phyloP scores from a whole-genome alignment of 2,329 filamentous ascomycete species.

The Epichloe uncinata region DNA sequence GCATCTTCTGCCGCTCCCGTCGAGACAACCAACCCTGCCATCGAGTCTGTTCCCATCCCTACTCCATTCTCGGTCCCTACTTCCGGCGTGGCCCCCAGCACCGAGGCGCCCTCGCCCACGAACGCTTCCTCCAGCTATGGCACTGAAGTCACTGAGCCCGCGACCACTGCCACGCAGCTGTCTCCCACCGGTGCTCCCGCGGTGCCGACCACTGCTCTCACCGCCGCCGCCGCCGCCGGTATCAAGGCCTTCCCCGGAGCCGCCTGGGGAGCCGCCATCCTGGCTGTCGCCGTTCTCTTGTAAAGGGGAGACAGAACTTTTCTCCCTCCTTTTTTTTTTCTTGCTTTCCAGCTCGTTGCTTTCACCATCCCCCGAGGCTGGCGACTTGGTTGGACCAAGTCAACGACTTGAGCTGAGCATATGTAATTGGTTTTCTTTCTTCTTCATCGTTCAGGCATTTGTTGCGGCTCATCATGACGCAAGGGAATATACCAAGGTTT shows the following conservation, averaged over 20 bases:
- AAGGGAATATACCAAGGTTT: constrained; percentile 2
- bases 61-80: constrained; percentile 1
- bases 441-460: background rate
- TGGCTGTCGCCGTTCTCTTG: constrained; percentile 15
- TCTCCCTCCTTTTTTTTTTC: background rate
- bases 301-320: constrained; percentile 7
- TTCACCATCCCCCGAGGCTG: background rate
- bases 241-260: constrained; percentile 11
- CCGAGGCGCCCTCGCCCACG: background rate
- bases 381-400: background rate
- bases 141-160: constrained; percentile 6
- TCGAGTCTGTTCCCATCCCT: background rate
- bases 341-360: background rate
- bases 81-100: constrained; percentile 7
- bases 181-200: constrained; percentile 10
- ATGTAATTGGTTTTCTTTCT: background rate
- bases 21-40: constrained; percentile 5
- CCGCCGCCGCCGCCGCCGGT: constrained; percentile 18
- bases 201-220: constrained; percentile 16
- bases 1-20: constrained; percentile 10
- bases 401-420: background rate
- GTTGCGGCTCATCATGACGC: background rate
- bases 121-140: constrained; percentile 4
- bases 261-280: constrained; percentile 12
- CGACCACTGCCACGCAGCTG: background rate